A percentile compares a stretch with the other conserved stretches of the same genome.
phyloP scores from a whole-genome alignment of 352 stramenopile species.

The Phytopythium ostracodes region DNA sequence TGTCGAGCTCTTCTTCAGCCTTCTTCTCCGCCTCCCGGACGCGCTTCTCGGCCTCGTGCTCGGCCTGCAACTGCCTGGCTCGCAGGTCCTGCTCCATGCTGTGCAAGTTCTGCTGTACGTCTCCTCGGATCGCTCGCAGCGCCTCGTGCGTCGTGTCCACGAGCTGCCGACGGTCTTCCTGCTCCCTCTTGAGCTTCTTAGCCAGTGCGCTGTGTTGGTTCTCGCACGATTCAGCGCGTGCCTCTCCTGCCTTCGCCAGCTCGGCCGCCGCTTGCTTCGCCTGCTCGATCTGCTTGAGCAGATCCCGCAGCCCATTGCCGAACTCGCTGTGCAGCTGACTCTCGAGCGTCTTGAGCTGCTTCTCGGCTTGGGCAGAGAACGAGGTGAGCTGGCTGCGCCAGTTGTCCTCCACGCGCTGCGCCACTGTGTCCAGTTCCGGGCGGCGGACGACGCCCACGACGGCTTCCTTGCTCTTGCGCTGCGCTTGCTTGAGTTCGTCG shows the following conservation, averaged over 20 bases:
- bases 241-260: not conserved
- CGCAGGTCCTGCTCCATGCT: slow-evolving; percentile 30
- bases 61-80: slow-evolving; percentile 21
- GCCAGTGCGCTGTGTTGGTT: not conserved
- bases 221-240: not conserved
- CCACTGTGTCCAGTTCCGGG: not conserved
- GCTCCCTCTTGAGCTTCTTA: slow-evolving; percentile 36
- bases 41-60: slow-evolving; percentile 29
- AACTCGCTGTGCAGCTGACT: slow-evolving; percentile 16
- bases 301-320: slow-evolving; percentile 11
- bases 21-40: slow-evolving; percentile 29
- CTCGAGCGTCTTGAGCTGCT: slow-evolving; percentile 16
- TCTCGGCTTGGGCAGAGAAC: slow-evolving; percentile 5
- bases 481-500: slow-evolving; percentile 15
- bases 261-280: slow-evolving; percentile 4
- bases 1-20: slow-evolving; percentile 13
- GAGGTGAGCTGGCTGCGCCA: slow-evolving; percentile 5
- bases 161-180: slow-evolving; percentile 39
- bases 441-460: not conserved
- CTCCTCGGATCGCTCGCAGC: slow-evolving; percentile 36
- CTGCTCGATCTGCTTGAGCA: slow-evolving; percentile 7
- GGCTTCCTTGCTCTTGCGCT: slow-evolving; percentile 11
- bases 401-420: slow-evolving; percentile 1
- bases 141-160: slow-evolving; percentile 37
- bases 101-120: slow-evolving; percentile 50